Base-by-base conservation (phyloP, 2,329 filamentous ascomycete genomes). In the Ophiostoma angusticollis region DNA sequence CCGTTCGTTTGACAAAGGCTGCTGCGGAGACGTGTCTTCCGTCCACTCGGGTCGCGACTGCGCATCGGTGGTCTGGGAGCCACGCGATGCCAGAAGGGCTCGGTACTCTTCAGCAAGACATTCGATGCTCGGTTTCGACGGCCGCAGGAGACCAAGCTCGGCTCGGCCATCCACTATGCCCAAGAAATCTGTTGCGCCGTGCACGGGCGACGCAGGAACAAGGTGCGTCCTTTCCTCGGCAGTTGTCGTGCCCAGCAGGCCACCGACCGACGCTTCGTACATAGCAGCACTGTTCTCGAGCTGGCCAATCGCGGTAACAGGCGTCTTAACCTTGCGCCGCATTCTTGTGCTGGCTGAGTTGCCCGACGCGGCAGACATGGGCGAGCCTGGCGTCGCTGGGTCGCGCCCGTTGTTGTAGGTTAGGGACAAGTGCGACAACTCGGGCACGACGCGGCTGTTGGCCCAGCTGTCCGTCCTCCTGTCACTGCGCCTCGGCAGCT, bases 91-190 rank as follows among this genome's bases (percentile, higher is more conserved):
- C 4, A 71, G 53, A 2, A 72, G 47, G 2, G 62, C 62, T 14
- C 58, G 58, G 44, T 72, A 72, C 38, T 70, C 65, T 31, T 69
- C 64, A 17, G 68, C 68, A 24, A 72, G 65, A 28, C 59, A 53
- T 38, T 71, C 66, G 24, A 64, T 61, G 46, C 61, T 67, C 1
- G 55, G 58, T 45, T 61, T 38, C 31, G 44, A 43, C n/a, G n/a
- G n/a, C 38, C 43, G 32, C 16, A 47, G 35, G 18, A 42, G 41
- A 7, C 25, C 16, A 16, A 45, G 41, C 35, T 45, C 41, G n/a
- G 41, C 41, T 9, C 28, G 28, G 5, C 27, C 18, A 16, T 21
- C 17, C n/a, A 6, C 16, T 4, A 17, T 45, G 43, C 8, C 41
- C 17, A 19, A 19, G 28, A 5, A 39, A 18, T 13, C 38, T 31